Evolutionary conservation across 2,329 filamentous ascomycete species (phyloP), one percentile per base, ranked within the genome.

Genomic region (Hypoxylon sp.): DNA sequence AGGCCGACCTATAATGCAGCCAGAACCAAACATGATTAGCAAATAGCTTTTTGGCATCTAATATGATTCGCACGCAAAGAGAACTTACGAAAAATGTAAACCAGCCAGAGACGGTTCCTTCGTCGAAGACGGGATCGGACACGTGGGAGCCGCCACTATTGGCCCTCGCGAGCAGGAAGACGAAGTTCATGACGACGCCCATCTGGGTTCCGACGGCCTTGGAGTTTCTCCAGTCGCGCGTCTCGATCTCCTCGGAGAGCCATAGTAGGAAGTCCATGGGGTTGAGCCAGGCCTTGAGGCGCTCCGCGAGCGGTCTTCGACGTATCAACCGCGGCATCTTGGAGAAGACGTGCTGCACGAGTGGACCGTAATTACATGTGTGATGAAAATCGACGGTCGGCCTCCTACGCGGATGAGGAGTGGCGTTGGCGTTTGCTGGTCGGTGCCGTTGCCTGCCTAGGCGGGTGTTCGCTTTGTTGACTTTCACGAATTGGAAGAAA

Each of bases 171-270:
- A 98, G 76, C 50, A 97, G 79, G 72, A 97, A 94, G 26, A 88
- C 66, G 35, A 96, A 77, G 74, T 98, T 98, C 68, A 93, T 79
- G 0, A 73, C 83, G 23, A 97, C 67, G 4, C 92, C 94, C 15
- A 96, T 78, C 48, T 91, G 87, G 4, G 87, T 84, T 21, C 91
- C 90, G 73, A 91, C 89, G 29, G 87, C 78, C 65, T 90, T 88
- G 17, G 94, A 91, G 67, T 97, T 91, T 87, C 92, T 91, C 87
- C 92, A 96, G 68, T 97, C 91, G 70, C 89, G 88, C 23, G 92
- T 92, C 72, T 97, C 93, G 58, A 99, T 83, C 76, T 97, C 91
- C 73, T 98, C 94, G 0, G 91, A 96, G 1, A 96, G 76, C 90
- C 92, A 97, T 15, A 99, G 85, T 50, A 95, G 78, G 70, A 94